Evolutionary conservation across 129 eudicot species (phyloP).

Genomic region (Artemisia argyi): DNA sequence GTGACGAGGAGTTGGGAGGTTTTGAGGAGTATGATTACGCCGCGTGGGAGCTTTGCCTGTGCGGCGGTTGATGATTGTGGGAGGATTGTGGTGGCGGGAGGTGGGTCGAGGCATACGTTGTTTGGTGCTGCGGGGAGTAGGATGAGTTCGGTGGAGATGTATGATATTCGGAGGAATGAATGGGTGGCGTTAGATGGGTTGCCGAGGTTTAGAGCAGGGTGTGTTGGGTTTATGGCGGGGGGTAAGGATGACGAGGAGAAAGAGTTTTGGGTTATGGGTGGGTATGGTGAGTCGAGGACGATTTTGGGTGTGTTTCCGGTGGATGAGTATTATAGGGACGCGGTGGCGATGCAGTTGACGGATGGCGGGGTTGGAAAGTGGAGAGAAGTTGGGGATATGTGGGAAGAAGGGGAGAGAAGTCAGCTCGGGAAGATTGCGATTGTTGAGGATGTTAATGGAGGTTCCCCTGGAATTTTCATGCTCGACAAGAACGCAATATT

Average conservation of each 20-base stretch:
- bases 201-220: constrained; percentile 85
- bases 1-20: constrained; percentile 44
- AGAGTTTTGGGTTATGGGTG: constrained; percentile 98
- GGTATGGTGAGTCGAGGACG: constrained; percentile 90
- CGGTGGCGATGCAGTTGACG: constrained; percentile 65
- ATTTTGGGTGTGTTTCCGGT: constrained; percentile 85
- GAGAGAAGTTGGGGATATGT: constrained; percentile 89
- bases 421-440: constrained; percentile 71
- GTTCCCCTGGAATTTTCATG: constrained; percentile 66
- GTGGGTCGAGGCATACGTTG: constrained; percentile 87
- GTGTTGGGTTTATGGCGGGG: constrained; percentile 81
- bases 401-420: constrained; percentile 83
- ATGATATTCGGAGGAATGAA: constrained; percentile 68
- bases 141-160: constrained; percentile 86
- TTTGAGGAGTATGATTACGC: constrained; percentile 63
- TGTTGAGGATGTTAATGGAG: constrained; percentile 45
- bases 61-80: constrained; percentile 41
- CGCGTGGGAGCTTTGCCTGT: constrained; percentile 91
- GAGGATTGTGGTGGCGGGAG: constrained; percentile 82
- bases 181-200: constrained; percentile 79
- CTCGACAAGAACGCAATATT: constrained; percentile 66
- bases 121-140: constrained; percentile 91
- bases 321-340: constrained; percentile 77
- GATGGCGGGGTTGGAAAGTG: constrained; percentile 66
- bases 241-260: constrained; percentile 37